Conservation (phyloP, 2,329 filamentous ascomycete genomes). For the Fusarium floridanum region DNA sequence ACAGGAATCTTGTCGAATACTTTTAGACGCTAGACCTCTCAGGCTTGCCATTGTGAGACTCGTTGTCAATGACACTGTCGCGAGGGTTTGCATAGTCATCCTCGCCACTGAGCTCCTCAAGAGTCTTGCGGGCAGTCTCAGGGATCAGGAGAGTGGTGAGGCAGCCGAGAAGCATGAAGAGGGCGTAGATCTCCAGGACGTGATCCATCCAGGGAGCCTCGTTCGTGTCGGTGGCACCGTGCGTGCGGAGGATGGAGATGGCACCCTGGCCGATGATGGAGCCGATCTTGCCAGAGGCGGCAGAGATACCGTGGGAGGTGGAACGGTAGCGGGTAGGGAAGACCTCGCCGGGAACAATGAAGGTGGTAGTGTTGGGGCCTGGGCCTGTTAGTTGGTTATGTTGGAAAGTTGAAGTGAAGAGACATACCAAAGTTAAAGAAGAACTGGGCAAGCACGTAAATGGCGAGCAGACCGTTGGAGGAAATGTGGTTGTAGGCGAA, state of each 20-base stretch:
- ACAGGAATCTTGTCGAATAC: slow-evolving; percentile 2
- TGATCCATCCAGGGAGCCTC: slow-evolving; percentile 78
- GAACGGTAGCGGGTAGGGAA: slow-evolving; percentile 70
- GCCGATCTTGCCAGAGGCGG: slow-evolving; percentile 67
- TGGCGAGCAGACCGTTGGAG: slow-evolving; percentile 66
- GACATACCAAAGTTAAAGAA: slow-evolving; percentile 67
- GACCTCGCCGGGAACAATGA: slow-evolving; percentile 68
- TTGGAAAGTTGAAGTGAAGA: too few species aligned
- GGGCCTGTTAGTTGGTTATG: background rate
- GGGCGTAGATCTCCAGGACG: slow-evolving; percentile 79
- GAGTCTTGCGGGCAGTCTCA: slow-evolving; percentile 80
- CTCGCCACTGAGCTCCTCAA: slow-evolving; percentile 70
- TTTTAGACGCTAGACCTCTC: slow-evolving; percentile 34
- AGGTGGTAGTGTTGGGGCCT: slow-evolving; percentile 68
- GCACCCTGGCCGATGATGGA: slow-evolving; percentile 70
- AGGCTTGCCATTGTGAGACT: slow-evolving; percentile 26
- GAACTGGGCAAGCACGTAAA: slow-evolving; percentile 69
- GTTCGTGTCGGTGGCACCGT: slow-evolving; percentile 55
- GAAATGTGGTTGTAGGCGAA: slow-evolving; percentile 69
- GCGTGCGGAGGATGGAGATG: slow-evolving; percentile 66
- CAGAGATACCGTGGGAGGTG: slow-evolving; percentile 69
- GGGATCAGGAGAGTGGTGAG: slow-evolving; percentile 78
- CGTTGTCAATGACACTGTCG: slow-evolving; percentile 18
- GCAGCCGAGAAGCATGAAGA: slow-evolving; percentile 82
- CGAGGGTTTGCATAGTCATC: slow-evolving; percentile 47